phyloP scores from a whole-genome alignment of 495 filamentous ascomycete genomes.

The Penicillium manginii region DNA sequence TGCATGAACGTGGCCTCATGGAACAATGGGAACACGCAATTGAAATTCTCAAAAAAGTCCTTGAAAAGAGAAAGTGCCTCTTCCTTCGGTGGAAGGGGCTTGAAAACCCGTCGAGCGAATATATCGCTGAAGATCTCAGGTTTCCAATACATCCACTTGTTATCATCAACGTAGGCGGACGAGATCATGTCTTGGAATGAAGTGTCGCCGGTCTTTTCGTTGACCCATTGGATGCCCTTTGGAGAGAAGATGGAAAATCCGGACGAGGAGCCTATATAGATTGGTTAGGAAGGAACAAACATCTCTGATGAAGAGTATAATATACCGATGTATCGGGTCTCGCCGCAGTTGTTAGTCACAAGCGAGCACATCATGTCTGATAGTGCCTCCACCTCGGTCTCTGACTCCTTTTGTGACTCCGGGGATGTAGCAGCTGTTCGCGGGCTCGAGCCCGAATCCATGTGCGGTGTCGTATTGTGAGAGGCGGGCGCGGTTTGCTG shows the following conservation, averaged over 20 bases:
- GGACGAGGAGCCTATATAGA: constrained; percentile 77
- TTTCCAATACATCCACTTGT: constrained; percentile 96
- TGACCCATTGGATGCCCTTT: constrained; percentile 98
- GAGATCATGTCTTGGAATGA: constrained; percentile 98
- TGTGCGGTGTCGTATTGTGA: constrained; percentile 49
- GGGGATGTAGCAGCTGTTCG: constrained; percentile 65
- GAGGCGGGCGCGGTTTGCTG: constrained; percentile 36
- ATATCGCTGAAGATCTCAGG: constrained; percentile 92
- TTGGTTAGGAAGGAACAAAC: not conserved
- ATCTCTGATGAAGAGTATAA: not conserved
- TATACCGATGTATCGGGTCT: constrained; percentile 95
- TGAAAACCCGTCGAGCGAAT: constrained; percentile 85
- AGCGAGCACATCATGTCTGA: constrained; percentile 99
- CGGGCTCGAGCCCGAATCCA: constrained; percentile 60
- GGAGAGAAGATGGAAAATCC: constrained; percentile 98
- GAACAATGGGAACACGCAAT: constrained; percentile 96
- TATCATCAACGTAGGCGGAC: constrained; percentile 77
- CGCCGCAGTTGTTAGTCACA: constrained; percentile 95
- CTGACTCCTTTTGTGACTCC: constrained; percentile 55
- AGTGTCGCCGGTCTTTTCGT: constrained; percentile 91
- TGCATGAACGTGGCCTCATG: constrained; percentile 99
- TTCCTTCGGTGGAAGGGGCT: constrained; percentile 76
- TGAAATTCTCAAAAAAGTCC: constrained; percentile 98
- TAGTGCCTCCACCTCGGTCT: constrained; percentile 81
- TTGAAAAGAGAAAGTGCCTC: constrained; percentile 82